Evolutionary conservation across 306 rosid genomes (phyloP), one percentile per base, ranked within the genome.

Genomic region (Delonix regia): DNA sequence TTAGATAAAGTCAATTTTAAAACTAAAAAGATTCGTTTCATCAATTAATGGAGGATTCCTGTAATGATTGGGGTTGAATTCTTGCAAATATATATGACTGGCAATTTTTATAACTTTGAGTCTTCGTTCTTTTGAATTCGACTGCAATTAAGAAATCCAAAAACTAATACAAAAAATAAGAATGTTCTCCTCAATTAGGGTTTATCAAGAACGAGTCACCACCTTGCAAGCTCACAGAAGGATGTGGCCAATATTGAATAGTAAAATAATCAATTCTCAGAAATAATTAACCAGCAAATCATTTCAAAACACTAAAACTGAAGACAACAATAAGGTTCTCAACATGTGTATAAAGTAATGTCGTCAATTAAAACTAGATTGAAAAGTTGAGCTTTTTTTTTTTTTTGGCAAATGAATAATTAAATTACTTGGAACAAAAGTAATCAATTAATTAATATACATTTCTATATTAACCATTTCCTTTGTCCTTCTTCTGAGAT

Each of bases 401-500:
- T 47, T 27, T 19, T 13, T 15, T 30, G 19, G n/a, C n/a, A n/a
- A 22, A 56, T 42, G 64, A 63, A n/a, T 25, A 42, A 33, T 53
- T 5, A 15, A 22, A 68, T 51, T 60, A 44, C 65, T 75, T 21
- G 36, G 24, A 64, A 19, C 25, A 53, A 41, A 63, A 66, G 65
- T 48, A 30, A 80, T 72, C 42, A n/a, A 52, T 27, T 48, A 30
- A 80, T 72, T 34, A n/a, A 52, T 27, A 51, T 33, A 27, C 55
- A 57, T 56, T 72, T 36, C 69, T 72, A 62, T 62, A 83, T 36
- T 77, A 77, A 51, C 42, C 73, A 59, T 68, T 19, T 73, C 27
- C 27, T 33, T 69, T 78, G 84, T 75, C 81, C 36, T 51, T 69
- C 63, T 77, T 69, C n/a, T n/a, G n/a, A 60, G 69, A 67, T 77